These are phyloP conservation scores for Atkinsonella texensis DNA, from an alignment of 2,329 filamentous ascomycete genomes.

Conservation along the genomic window DNA sequence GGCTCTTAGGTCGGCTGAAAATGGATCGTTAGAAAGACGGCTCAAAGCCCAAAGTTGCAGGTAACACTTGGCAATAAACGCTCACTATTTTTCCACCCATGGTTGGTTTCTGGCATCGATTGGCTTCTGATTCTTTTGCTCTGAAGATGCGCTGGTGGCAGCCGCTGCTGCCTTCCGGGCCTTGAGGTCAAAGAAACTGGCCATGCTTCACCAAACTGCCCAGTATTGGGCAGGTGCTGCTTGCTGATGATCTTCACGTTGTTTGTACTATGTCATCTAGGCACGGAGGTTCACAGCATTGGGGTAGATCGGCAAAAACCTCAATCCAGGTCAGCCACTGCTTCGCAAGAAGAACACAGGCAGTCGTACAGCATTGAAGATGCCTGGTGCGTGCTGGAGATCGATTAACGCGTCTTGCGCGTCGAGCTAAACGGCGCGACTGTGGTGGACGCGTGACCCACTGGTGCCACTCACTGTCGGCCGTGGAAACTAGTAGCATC, in stretches of 20 bases:
- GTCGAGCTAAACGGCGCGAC: background rate
- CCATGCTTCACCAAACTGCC: slow-evolving; percentile 40
- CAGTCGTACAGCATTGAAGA: background rate
- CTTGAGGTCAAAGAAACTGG: slow-evolving; percentile 92
- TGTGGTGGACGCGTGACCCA: too few species aligned
- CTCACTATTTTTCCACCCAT: slow-evolving; percentile 98
- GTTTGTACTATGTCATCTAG: too few species aligned
- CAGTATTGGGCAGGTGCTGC: background rate
- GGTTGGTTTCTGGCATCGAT: slow-evolving; percentile 59
- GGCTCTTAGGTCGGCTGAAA: slow-evolving; percentile 74
- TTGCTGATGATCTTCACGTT: background rate
- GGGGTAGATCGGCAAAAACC: background rate
- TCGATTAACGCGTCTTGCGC: slow-evolving; percentile 19
- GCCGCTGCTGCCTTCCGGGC: slow-evolving; percentile 72
- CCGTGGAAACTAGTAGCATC: too few species aligned
- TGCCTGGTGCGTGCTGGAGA: slow-evolving; percentile 6
- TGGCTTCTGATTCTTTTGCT: slow-evolving; percentile 53
- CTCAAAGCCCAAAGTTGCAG: background rate
- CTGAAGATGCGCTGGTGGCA: slow-evolving; percentile 46
- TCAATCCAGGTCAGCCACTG: background rate
- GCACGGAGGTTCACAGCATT: background rate
- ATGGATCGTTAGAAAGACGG: background rate
- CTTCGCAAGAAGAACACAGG: too few species aligned
- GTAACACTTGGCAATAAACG: background rate
- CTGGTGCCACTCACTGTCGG: too few species aligned